Percentiles rank a stretch among this genome's conserved stretches.
Evolutionary conservation across 176 grass and related monocot genomes (phyloP).

Genomic region (Hordeum marinum): DNA sequence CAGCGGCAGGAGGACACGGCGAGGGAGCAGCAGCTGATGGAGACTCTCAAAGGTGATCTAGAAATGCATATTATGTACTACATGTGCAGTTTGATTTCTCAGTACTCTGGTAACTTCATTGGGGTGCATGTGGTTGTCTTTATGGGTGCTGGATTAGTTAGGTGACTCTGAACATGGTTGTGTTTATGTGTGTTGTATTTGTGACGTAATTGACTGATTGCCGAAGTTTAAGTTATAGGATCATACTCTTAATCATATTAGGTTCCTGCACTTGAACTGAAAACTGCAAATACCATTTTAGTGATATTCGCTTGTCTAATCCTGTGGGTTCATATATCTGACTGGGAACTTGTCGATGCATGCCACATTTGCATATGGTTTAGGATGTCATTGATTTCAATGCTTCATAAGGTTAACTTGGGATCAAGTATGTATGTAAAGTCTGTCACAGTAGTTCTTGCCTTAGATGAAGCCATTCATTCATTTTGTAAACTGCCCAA

Average conservation of each 20-base stretch:
- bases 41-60: constrained; percentile 64
- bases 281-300: not conserved
- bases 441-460: not conserved
- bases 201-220: not conserved
- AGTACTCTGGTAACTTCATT: not conserved
- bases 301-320: not conserved
- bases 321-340: not conserved
- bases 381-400: not conserved
- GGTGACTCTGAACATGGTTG: not conserved
- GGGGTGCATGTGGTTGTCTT: constrained; percentile 6
- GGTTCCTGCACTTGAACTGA: not conserved
- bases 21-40: constrained; percentile 72
- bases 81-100: not conserved
- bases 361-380: not conserved
- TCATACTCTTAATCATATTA: not conserved
- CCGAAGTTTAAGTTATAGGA: not conserved
- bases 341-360: not conserved
- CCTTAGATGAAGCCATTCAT: not conserved
- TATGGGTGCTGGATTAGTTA: not conserved
- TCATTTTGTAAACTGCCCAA: not conserved
- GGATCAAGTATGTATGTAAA: not conserved
- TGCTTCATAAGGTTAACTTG: not conserved
- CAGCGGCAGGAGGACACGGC: constrained; percentile 34
- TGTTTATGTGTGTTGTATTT: not conserved
- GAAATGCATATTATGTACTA: constrained; percentile 4